Conservation (phyloP, 352 stramenopile genomes). For the Globisporangium recalcitrans region DNA sequence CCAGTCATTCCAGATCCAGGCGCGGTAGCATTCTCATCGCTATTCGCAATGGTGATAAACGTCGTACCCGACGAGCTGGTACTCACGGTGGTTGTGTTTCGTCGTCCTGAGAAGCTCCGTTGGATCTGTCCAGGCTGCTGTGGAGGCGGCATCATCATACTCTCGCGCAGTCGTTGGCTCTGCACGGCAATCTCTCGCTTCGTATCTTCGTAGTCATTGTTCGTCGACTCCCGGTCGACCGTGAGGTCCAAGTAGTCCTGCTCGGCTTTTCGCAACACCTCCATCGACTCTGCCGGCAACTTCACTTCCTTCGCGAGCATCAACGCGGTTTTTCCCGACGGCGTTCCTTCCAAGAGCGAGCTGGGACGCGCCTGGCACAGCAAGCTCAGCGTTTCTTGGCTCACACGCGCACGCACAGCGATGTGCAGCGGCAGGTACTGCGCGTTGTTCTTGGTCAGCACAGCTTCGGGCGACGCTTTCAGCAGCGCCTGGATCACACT, state of each 20-base stretch:
- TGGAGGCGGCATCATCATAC: slow-evolving; percentile 35
- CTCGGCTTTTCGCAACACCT: slow-evolving; percentile 64
- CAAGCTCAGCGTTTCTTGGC: slow-evolving; percentile 44
- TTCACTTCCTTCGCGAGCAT: slow-evolving; percentile 57
- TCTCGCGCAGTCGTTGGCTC: slow-evolving; percentile 70
- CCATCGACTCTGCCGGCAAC: slow-evolving; percentile 37
- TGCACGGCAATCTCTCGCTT: slow-evolving; percentile 76
- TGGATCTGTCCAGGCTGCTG: slow-evolving; percentile 8
- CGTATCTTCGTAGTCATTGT: slow-evolving; percentile 61
- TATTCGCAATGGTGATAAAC: slow-evolving; percentile 15
- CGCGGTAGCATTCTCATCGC: background rate
- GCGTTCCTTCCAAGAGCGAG: slow-evolving; percentile 64
- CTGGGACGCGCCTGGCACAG: slow-evolving; percentile 64
- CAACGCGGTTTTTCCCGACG: slow-evolving; percentile 63
- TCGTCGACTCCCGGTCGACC: slow-evolving; percentile 53
- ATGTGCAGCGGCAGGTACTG: slow-evolving; percentile 84
- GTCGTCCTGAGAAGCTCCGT: slow-evolving; percentile 2
- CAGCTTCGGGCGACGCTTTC: slow-evolving; percentile 63
- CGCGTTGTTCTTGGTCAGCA: slow-evolving; percentile 78
- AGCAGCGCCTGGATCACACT: slow-evolving; percentile 58
- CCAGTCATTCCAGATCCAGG: background rate
- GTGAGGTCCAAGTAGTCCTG: slow-evolving; percentile 62
- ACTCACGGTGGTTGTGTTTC: slow-evolving; percentile 15
- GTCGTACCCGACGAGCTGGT: slow-evolving; percentile 12
- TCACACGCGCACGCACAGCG: slow-evolving; percentile 54